Conservation (phyloP, 345 rosid genomes). For the Nephelium lappaceum region DNA sequence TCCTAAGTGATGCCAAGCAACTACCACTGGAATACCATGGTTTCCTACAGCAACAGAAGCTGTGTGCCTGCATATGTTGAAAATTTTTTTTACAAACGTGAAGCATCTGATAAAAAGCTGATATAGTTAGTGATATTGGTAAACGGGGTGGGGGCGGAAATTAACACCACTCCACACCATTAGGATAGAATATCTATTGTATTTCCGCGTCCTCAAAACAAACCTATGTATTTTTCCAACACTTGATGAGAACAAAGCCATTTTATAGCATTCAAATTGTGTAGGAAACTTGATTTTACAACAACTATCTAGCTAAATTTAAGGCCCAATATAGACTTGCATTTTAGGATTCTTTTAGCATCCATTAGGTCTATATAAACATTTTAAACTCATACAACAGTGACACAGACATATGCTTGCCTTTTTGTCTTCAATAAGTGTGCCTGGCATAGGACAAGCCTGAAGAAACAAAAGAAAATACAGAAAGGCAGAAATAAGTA, state of each 20-base stretch:
- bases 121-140: not conserved
- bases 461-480: not conserved
- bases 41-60: slow-evolving; percentile 97
- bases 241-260: not conserved
- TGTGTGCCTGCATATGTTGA: slow-evolving; percentile 69
- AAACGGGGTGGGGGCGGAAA: not conserved
- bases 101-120: slow-evolving; percentile 4
- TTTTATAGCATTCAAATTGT: not conserved
- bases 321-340: not conserved
- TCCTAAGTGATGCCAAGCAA: slow-evolving; percentile 87
- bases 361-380: not conserved
- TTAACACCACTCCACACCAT: not conserved
- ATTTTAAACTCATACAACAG: not conserved
- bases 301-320: not conserved
- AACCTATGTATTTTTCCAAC: not conserved
- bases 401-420: not conserved
- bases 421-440: not conserved
- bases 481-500: not conserved
- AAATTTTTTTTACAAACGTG: slow-evolving; percentile 21
- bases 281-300: not conserved
- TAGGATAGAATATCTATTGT: not conserved
- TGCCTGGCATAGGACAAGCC: not conserved
- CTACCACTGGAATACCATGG: slow-evolving; percentile 86
- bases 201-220: not conserved
- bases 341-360: not conserved